These are phyloP conservation scores for Colletotrichum tofieldiae DNA, from an alignment of 2,329 filamentous ascomycete genomes.

Conservation along the genomic window DNA sequence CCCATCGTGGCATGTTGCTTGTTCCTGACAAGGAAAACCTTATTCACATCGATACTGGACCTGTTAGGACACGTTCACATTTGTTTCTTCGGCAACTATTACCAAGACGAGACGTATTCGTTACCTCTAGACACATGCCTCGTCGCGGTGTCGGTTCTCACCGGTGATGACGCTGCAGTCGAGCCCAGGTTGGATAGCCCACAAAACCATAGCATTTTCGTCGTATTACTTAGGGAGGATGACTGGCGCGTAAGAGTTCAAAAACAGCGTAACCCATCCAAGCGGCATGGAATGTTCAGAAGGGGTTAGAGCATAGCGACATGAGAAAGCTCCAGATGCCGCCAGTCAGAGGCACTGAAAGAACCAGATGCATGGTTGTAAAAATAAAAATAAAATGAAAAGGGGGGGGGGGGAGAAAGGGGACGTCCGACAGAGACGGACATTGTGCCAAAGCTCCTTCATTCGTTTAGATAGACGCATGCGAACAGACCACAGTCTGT, in stretches of 20 bases:
- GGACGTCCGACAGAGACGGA: neutral
- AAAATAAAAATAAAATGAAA: too few relatives aligned
- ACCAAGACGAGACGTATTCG: too few relatives aligned
- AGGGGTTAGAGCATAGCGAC: too few relatives aligned
- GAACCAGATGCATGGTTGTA: neutral
- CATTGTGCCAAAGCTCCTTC: neutral
- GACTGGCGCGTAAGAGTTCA: neutral
- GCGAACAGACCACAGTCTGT: constrained; percentile 7
- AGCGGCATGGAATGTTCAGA: too few relatives aligned
- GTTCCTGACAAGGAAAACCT: constrained; percentile 6
- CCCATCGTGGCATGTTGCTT: constrained; percentile 5
- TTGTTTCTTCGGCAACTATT: neutral
- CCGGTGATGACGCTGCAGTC: neutral
- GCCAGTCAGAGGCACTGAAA: neutral
- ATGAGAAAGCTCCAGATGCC: neutral
- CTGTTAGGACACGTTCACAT: neutral
- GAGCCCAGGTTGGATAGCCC: too few relatives aligned
- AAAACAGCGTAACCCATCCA: neutral
- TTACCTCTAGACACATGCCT: too few relatives aligned
- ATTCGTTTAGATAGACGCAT: neutral
- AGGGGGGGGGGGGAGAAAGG: too few relatives aligned
- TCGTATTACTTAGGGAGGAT: neutral
- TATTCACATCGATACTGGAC: neutral
- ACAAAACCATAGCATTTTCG: neutral
- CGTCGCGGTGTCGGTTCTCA: neutral